A percentile compares a stretch with the other conserved stretches of the same genome.
Conservation (phyloP, 2,329 filamentous ascomycete species). For the Pseudocercospora eumusae region DNA sequence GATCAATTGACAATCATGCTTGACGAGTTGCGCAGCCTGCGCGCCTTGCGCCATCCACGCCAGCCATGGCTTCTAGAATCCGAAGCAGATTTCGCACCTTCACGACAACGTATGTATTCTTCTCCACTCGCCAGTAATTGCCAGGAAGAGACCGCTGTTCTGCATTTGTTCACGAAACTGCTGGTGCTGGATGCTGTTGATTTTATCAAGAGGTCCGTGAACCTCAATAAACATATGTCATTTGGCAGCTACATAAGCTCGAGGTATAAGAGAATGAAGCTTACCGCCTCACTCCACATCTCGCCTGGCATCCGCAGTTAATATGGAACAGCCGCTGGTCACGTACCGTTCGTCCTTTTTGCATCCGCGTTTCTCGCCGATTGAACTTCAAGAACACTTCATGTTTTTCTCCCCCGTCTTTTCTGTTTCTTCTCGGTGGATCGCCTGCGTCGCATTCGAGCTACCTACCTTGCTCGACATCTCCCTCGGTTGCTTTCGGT, state of each 20-base stretch:
- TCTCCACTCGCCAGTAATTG: too few relatives aligned
- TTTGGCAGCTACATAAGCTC: conserved; percentile 23
- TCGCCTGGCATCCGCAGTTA: conserved; percentile 5
- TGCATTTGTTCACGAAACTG: too few relatives aligned
- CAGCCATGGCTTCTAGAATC: not conserved
- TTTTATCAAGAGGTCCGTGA: conserved; percentile 24
- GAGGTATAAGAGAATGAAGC: conserved; percentile 9
- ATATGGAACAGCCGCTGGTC: conserved; percentile 4
- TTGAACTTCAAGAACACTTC: not conserved
- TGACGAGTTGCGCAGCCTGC: too few relatives aligned
- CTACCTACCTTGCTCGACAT: conserved; percentile 1
- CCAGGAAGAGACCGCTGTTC: too few relatives aligned
- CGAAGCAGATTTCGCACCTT: not conserved
- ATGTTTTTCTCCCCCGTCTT: not conserved
- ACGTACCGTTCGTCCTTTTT: conserved; percentile 5
- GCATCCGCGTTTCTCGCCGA: not conserved
- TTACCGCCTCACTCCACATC: not conserved
- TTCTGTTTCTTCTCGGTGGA: not conserved
- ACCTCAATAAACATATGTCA: conserved; percentile 25
- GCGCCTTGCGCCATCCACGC: not conserved
- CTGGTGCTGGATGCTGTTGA: too few relatives aligned
- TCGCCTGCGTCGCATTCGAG: not conserved
- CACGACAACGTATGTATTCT: too few relatives aligned
- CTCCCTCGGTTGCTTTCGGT: not conserved
- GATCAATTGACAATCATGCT: too few relatives aligned